Evolutionary conservation across 345 rosid genomes (phyloP).

Genomic region (Lepidium aucheri): DNA sequence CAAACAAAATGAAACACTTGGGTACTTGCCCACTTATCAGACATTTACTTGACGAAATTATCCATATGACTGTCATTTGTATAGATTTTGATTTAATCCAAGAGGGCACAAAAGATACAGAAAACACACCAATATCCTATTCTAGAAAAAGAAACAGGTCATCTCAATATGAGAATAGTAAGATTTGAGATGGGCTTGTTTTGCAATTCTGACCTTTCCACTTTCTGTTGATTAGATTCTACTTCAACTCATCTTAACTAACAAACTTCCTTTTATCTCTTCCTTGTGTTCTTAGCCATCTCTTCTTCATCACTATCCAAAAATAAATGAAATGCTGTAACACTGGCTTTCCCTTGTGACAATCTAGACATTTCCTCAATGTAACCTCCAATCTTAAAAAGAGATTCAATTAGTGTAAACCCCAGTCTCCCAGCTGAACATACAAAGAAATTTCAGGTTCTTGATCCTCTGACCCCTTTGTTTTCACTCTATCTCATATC

Average conservation of each 20-base stretch:
- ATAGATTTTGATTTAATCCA: neutral
- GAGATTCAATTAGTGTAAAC: neutral
- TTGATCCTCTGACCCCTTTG: neutral
- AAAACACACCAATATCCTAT: no score
- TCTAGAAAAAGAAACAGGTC: neutral
- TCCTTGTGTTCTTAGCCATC: neutral
- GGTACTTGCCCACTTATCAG: neutral
- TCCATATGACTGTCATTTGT: neutral
- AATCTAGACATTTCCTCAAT: neutral
- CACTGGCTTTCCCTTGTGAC: neutral
- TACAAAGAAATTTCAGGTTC: neutral
- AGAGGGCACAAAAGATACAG: no score
- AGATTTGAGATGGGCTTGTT: neutral
- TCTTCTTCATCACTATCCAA: neutral
- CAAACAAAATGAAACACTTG: neutral
- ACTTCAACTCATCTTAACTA: neutral
- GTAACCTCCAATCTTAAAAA: neutral
- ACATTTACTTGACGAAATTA: neutral
- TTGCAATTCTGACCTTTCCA: neutral
- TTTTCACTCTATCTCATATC: neutral
- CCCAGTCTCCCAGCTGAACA: neutral
- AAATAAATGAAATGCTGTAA: neutral
- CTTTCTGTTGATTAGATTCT: neutral
- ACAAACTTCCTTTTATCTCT: neutral
- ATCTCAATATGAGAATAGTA: neutral